Conservation (phyloP, 345 rosid species). For the Melaleuca quinquenervia region DNA sequence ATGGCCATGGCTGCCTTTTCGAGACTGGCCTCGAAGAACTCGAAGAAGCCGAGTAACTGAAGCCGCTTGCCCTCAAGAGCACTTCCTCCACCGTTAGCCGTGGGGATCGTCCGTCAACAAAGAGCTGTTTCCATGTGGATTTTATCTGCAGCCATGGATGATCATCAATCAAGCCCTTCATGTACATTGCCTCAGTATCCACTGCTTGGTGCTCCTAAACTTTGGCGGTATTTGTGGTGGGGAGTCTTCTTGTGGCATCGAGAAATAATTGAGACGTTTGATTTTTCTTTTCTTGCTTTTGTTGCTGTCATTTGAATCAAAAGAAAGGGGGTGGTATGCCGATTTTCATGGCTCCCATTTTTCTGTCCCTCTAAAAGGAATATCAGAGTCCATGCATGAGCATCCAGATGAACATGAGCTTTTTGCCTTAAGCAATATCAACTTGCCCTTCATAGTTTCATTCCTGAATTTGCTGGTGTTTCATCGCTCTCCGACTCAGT, state of each 20-base stretch:
- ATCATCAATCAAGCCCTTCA: constrained; percentile 2
- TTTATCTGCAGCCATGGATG: constrained; percentile 62
- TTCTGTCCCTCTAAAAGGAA: background rate
- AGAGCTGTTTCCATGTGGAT: constrained; percentile 60
- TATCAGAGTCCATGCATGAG: background rate
- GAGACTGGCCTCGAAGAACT: constrained; percentile 17
- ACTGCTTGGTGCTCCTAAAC: background rate
- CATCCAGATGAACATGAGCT: background rate
- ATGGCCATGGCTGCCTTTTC: constrained; percentile 13
- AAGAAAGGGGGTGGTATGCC: constrained; percentile 10
- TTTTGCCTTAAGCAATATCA: background rate
- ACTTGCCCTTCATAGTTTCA: background rate
- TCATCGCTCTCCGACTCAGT: no score
- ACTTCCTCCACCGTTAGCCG: constrained; percentile 6
- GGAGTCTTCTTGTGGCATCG: background rate
- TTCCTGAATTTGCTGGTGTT: background rate
- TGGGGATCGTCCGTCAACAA: constrained; percentile 34
- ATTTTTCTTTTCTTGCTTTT: background rate
- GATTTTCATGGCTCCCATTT: constrained; percentile 20
- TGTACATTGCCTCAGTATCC: constrained; percentile 24
- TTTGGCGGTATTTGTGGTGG: constrained; percentile 8
- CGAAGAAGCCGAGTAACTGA: constrained; percentile 6
- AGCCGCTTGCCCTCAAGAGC: background rate
- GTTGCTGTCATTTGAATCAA: background rate
- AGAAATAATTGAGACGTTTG: background rate